Conservation (phyloP, 257 asterid species). For the Rehmannia glutinosa region DNA sequence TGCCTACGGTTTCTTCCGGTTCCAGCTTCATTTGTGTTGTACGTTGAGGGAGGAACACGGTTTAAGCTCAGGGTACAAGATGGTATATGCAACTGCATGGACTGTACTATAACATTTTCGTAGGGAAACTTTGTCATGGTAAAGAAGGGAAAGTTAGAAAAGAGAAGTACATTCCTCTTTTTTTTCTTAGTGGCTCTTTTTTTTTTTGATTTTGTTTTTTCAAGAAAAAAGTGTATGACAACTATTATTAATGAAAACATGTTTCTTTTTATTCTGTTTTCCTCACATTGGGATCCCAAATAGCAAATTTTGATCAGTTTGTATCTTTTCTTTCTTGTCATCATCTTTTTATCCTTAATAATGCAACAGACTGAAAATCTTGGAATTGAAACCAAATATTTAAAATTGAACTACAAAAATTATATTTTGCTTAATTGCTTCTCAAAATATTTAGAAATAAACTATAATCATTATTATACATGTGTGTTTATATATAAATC, state of each 20-base stretch:
- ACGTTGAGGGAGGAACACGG: neutral
- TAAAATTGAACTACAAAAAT: no score
- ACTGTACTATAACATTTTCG: neutral
- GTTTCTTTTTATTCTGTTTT: slow-evolving; percentile 8
- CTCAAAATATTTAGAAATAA: no score
- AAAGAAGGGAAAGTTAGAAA: slow-evolving; percentile 8
- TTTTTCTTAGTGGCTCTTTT: slow-evolving; percentile 12
- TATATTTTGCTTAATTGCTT: neutral
- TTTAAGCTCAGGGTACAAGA: neutral
- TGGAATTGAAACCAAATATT: neutral
- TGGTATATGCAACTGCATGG: neutral
- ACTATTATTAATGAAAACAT: slow-evolving; percentile 24
- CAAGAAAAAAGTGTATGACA: slow-evolving; percentile 22
- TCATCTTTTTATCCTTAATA: slow-evolving; percentile 10
- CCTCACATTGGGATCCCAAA: slow-evolving; percentile 38
- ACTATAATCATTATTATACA: no score
- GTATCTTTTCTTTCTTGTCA: slow-evolving; percentile 10
- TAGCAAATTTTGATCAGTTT: neutral
- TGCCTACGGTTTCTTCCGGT: slow-evolving; percentile 19
- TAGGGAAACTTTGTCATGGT: neutral
- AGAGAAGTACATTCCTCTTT: neutral
- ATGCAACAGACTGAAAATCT: neutral
- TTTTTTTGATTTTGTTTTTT: slow-evolving; percentile 22
- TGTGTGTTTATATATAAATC: no score
- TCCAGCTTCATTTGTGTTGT: slow-evolving; percentile 14